Evolutionary conservation across 148 eudicot genomes (phyloP).

Genomic region (Spergularia marina): DNA sequence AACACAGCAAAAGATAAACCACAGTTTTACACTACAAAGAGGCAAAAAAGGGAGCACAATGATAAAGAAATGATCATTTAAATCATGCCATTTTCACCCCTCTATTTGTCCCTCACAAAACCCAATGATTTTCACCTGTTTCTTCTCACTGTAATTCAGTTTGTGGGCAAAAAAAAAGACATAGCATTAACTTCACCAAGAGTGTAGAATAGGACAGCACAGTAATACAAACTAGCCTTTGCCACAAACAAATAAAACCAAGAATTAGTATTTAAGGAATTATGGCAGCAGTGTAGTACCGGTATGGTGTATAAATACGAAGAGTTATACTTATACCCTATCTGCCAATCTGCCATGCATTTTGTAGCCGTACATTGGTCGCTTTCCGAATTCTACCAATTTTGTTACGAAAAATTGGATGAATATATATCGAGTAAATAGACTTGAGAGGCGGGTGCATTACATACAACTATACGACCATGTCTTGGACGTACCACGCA

Average conservation of each 20-base stretch:
- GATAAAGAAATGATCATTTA: constrained; percentile 32
- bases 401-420: too few relatives aligned
- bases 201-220: constrained; percentile 24
- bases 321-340: too few relatives aligned
- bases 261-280: not conserved
- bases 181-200: constrained; percentile 26
- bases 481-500: not conserved
- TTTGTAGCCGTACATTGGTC: too few relatives aligned
- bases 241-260: not conserved
- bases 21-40: constrained; percentile 12
- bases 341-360: too few relatives aligned
- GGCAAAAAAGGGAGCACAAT: constrained; percentile 19
- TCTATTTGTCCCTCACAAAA: constrained; percentile 13
- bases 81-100: constrained; percentile 10
- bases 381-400: too few relatives aligned
- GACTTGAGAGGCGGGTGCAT: not conserved
- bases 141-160: constrained; percentile 16
- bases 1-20: constrained; percentile 9
- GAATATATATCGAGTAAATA: not conserved
- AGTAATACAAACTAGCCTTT: not conserved
- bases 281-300: constrained; percentile 2
- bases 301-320: not conserved
- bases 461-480: not conserved
- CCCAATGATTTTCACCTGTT: constrained; percentile 9
- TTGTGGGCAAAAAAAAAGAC: constrained; percentile 29